phyloP scores from a whole-genome alignment of 148 eudicot species.

The Silene conica region DNA sequence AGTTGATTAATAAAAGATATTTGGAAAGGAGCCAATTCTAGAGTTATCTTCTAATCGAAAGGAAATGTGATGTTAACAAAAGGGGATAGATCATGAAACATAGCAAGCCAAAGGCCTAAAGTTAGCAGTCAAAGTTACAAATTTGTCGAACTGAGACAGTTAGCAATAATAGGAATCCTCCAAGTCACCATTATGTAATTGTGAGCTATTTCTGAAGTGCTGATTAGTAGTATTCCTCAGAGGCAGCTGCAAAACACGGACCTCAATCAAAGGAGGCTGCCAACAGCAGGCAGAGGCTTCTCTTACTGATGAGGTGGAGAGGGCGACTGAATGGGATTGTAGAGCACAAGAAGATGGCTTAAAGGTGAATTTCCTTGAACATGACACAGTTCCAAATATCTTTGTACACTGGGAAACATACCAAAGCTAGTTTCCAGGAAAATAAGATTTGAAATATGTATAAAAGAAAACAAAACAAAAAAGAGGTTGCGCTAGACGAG shows the following conservation, averaged over 20 bases:
- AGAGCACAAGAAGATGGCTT: no score
- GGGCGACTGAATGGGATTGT: no score
- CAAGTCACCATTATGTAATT: no score
- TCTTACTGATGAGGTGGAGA: background rate
- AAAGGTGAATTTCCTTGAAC: no score
- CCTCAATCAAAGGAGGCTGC: background rate
- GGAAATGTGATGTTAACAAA: background rate
- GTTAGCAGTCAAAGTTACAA: background rate
- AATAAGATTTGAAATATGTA: no score
- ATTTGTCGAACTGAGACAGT: background rate
- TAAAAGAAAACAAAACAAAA: no score
- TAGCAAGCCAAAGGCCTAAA: background rate
- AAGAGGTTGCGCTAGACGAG: no score
- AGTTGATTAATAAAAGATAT: no score
- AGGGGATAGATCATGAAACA: background rate
- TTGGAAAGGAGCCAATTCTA: background rate
- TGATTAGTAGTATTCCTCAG: background rate
- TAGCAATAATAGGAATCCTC: no score
- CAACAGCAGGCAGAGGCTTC: background rate
- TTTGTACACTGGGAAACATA: no score
- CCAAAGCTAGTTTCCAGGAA: no score
- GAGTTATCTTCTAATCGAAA: background rate
- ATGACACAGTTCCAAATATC: no score
- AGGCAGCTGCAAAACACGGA: background rate
- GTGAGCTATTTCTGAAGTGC: background rate